Conservation (phyloP, 345 rosid species). For the Citropsis articulata region DNA sequence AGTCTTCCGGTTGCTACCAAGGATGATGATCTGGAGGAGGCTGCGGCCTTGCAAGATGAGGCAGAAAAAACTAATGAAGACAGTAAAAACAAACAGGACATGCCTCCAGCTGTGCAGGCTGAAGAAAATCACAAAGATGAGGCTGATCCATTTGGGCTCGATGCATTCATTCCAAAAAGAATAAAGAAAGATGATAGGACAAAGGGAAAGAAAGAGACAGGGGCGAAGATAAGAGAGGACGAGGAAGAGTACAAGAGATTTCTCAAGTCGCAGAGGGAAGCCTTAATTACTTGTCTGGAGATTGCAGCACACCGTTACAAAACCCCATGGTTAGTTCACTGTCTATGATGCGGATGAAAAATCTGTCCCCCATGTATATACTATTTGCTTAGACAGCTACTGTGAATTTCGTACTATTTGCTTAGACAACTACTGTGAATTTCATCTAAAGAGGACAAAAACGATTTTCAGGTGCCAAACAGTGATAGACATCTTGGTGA, state of each 20-base stretch:
- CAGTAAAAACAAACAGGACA: slow-evolving; percentile 22
- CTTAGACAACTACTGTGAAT: background rate
- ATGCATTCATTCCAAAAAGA: slow-evolving; percentile 56
- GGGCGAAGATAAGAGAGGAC: slow-evolving; percentile 38
- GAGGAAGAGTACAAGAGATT: slow-evolving; percentile 61
- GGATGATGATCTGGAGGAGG: slow-evolving; percentile 78
- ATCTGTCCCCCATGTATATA: background rate
- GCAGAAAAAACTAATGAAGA: slow-evolving; percentile 32
- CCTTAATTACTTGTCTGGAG: slow-evolving; percentile 79
- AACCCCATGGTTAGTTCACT: slow-evolving; percentile 60
- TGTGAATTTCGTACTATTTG: background rate
- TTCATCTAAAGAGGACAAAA: background rate
- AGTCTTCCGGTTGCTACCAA: slow-evolving; percentile 71
- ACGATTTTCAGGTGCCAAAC: slow-evolving; percentile 79
- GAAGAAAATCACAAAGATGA: slow-evolving; percentile 45
- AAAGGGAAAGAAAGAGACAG: slow-evolving; percentile 53
- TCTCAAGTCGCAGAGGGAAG: slow-evolving; percentile 76
- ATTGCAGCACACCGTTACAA: slow-evolving; percentile 90
- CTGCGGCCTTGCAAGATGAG: slow-evolving; percentile 56
- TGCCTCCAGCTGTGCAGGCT: slow-evolving; percentile 24
- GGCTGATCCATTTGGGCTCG: slow-evolving; percentile 94
- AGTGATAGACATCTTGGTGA: slow-evolving; percentile 88
- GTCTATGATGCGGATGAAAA: background rate
- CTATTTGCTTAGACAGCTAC: background rate
- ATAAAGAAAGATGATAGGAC: slow-evolving; percentile 56